These are phyloP conservation scores for Acacia concinna DNA, from an alignment of 331 rosid genomes.

Conservation along the genomic window DNA sequence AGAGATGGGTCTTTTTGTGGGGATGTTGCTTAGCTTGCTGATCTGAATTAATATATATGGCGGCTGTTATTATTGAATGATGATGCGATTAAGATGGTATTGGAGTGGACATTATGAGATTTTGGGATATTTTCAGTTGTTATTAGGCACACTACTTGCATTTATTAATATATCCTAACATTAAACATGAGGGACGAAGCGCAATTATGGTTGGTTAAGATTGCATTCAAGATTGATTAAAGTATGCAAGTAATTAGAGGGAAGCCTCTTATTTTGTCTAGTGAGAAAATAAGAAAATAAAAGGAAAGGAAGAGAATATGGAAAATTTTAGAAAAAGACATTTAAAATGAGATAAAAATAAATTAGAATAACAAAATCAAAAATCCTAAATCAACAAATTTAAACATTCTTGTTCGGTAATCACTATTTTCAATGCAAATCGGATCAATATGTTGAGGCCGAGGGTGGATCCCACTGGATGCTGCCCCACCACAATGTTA, in stretches of 20 bases:
- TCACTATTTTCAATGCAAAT: not conserved
- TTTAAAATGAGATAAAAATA: too few relatives aligned
- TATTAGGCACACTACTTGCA: not conserved
- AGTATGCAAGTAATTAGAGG: not conserved
- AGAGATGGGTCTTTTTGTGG: not conserved
- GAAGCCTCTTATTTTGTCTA: not conserved
- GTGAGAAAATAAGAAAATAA: not conserved
- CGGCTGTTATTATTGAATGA: not conserved
- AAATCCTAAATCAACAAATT: too few relatives aligned
- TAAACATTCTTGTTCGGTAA: too few relatives aligned
- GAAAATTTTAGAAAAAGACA: too few relatives aligned
- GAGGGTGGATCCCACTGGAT: conserved; percentile 35
- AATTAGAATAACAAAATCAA: too few relatives aligned
- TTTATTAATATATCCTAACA: not conserved
- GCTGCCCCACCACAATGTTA: not conserved
- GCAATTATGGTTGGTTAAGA: not conserved
- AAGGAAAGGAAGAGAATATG: not conserved
- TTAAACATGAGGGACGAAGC: not conserved
- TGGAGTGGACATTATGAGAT: not conserved
- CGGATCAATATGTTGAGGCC: not conserved
- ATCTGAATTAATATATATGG: not conserved
- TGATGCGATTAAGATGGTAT: not conserved
- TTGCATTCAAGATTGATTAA: not conserved
- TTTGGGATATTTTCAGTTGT: not conserved
- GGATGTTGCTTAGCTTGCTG: conserved; percentile 10